Conservation (phyloP, 176 grass and related monocot species). For the Eragrostis nindensis region DNA sequence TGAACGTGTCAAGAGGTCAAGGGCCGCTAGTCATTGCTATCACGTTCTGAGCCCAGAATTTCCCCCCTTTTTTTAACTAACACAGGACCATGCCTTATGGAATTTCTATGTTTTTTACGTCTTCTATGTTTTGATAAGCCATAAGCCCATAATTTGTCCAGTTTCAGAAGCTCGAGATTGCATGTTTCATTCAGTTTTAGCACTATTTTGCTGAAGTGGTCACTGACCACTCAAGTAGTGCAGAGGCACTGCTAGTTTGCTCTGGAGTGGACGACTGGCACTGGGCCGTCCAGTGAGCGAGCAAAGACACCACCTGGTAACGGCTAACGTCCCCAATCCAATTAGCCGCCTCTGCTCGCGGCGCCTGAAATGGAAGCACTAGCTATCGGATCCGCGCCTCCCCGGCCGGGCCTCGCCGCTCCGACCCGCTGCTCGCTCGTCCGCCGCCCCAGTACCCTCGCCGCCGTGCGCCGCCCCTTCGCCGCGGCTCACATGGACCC, state of each 20-base stretch:
- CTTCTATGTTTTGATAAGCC: not conserved
- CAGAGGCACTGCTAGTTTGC: no score
- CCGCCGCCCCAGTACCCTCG: conserved; percentile 37
- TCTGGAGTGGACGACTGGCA: not conserved
- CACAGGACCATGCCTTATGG: no score
- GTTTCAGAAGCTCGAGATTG: not conserved
- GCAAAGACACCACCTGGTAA: not conserved
- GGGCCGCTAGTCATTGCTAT: not conserved
- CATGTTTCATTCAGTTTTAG: not conserved
- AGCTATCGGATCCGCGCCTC: conserved; percentile 34
- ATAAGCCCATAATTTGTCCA: not conserved
- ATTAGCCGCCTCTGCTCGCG: conserved; percentile 9
- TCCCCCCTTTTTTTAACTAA: not conserved
- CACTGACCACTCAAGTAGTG: not conserved
- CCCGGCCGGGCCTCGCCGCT: conserved; percentile 39
- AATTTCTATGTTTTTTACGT: not conserved
- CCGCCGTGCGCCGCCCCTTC: conserved; percentile 10
- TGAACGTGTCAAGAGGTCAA: not conserved
- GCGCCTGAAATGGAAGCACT: conserved; percentile 48
- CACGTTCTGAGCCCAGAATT: not conserved
- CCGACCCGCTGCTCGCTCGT: conserved; percentile 24
- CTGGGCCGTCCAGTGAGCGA: not conserved
- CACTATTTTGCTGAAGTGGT: not conserved
- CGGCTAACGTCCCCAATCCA: conserved; percentile 41
- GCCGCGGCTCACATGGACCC: conserved; percentile 32